Conservation (phyloP, 371 early-diverging fungal species). For the Mucor mucedo region DNA sequence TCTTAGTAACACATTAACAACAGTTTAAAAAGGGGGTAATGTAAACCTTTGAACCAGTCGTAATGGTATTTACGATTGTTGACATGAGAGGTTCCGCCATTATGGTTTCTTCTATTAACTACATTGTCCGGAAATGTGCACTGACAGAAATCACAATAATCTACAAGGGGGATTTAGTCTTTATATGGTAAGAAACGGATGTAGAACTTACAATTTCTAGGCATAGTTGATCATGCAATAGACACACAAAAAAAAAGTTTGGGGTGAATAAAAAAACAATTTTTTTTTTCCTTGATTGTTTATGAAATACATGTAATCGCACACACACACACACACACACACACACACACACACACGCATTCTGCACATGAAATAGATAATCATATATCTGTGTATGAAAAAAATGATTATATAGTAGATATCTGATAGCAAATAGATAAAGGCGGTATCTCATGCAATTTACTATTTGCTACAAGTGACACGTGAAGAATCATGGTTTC, state of each 20-base stretch:
- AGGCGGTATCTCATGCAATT: not conserved
- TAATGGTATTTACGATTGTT: constrained; percentile 45
- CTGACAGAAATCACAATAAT: constrained; percentile 54
- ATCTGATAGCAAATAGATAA: not conserved
- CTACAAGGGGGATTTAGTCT: constrained; percentile 19
- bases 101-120: constrained; percentile 50
- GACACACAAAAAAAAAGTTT: constrained; percentile 13
- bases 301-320: not conserved
- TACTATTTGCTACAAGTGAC: not conserved
- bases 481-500: constrained; percentile 30
- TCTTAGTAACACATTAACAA: not conserved
- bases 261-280: constrained; percentile 9
- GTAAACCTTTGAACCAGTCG: constrained; percentile 49
- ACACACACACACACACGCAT: too few species aligned
- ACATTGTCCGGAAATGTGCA: constrained; percentile 55
- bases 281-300: not conserved
- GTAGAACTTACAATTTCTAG: constrained; percentile 26
- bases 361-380: too few species aligned
- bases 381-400: not conserved
- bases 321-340: too few species aligned
- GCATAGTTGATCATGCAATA: constrained; percentile 14
- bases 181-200: not conserved
- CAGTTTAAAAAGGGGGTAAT: not conserved
- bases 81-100: constrained; percentile 40
- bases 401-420: not conserved